These are phyloP conservation scores for Aspergillus sp. DNA, from an alignment of 2,329 filamentous ascomycete species.

Conservation along the genomic window DNA sequence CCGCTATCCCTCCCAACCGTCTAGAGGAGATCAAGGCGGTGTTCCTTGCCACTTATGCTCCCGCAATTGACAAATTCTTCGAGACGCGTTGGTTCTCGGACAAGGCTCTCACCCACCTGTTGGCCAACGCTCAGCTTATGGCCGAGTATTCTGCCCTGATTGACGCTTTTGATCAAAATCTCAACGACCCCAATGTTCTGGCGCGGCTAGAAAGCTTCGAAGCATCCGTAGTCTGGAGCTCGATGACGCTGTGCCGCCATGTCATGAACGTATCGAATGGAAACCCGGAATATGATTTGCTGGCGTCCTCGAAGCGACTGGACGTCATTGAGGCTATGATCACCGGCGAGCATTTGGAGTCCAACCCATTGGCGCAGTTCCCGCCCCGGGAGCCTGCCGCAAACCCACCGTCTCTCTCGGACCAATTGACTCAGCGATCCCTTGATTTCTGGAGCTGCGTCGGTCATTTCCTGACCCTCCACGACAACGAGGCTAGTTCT, in stretches of 20 bases:
- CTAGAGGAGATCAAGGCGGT: conserved; percentile 69
- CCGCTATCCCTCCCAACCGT: conserved; percentile 41
- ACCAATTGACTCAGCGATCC: conserved; percentile 60
- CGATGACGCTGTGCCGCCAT: conserved; percentile 54
- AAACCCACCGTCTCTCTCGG: conserved; percentile 39
- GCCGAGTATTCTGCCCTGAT: conserved; percentile 68
- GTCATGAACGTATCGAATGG: conserved; percentile 35
- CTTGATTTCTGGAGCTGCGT: conserved; percentile 81
- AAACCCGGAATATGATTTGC: conserved; percentile 52
- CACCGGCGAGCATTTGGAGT: conserved; percentile 64
- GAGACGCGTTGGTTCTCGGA: conserved; percentile 80
- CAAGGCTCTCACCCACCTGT: conserved; percentile 53
- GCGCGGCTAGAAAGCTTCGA: conserved; percentile 53
- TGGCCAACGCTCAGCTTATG: conserved; percentile 58
- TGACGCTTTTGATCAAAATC: conserved; percentile 41
- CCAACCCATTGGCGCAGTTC: conserved; percentile 48
- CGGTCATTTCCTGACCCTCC: conserved; percentile 67
- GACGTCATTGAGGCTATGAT: conserved; percentile 74
- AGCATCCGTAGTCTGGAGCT: conserved; percentile 60
- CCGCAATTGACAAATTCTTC: conserved; percentile 71
- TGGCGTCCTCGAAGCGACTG: conserved; percentile 68
- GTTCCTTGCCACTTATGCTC: conserved; percentile 74
- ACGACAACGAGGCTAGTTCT: conserved; percentile 56
- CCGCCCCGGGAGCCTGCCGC: conserved; percentile 40
- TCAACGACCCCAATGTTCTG: conserved; percentile 36